Evolutionary conservation across 768 basidiomycete species (phyloP).

Genomic region (Astraeus odoratus): DNA sequence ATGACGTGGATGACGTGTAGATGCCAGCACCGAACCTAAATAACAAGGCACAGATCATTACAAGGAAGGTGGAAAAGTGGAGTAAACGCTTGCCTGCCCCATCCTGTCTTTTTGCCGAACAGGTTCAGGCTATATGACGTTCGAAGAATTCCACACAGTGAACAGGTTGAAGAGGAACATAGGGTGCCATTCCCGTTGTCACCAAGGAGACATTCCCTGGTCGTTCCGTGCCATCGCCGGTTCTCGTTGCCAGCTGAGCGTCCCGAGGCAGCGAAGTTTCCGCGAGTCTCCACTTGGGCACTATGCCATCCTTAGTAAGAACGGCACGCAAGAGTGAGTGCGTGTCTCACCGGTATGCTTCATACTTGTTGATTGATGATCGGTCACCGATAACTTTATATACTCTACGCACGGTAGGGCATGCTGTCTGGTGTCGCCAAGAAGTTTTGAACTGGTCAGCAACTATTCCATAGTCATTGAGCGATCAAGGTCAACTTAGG

Average conservation of each 20-base stretch:
- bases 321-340: not conserved
- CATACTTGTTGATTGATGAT: constrained; percentile 46
- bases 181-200: constrained; percentile 48
- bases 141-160: constrained; percentile 56
- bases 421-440: constrained; percentile 55
- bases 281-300: constrained; percentile 48
- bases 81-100: constrained; percentile 47
- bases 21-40: constrained; percentile 62
- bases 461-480: constrained; percentile 31
- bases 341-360: constrained; percentile 46
- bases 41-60: constrained; percentile 3
- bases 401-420: constrained; percentile 52
- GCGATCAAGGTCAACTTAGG: not conserved
- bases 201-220: constrained; percentile 55
- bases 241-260: constrained; percentile 64
- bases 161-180: constrained; percentile 51
- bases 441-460: constrained; percentile 62
- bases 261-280: constrained; percentile 48
- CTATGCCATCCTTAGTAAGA: constrained; percentile 24
- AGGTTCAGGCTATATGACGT: constrained; percentile 58
- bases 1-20: constrained; percentile 74
- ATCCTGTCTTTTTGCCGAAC: constrained; percentile 65
- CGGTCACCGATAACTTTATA: constrained; percentile 57
- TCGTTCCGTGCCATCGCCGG: constrained; percentile 71
- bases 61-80: not conserved